These are phyloP conservation scores for Cryphonectria radicalis DNA, from an alignment of 2,329 filamentous ascomycete species.

Conservation along the genomic window DNA sequence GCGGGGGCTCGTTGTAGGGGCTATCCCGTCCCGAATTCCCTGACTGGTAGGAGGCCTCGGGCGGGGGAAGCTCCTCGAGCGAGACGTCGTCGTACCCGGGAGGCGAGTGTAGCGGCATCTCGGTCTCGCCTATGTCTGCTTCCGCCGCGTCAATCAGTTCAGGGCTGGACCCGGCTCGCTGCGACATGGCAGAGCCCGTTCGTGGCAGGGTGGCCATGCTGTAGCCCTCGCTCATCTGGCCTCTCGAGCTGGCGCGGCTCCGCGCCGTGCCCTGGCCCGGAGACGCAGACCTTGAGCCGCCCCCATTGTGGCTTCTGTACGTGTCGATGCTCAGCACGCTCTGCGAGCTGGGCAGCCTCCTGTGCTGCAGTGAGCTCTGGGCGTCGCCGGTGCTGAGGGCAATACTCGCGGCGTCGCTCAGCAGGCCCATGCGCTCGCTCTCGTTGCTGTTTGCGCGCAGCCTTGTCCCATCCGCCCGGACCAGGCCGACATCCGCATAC, in stretches of 20 bases:
- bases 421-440: conserved; percentile 71
- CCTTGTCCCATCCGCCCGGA: conserved; percentile 76
- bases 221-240: conserved; percentile 34
- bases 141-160: conserved; percentile 52
- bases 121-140: conserved; percentile 51
- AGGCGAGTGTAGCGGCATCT: conserved; percentile 50
- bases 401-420: conserved; percentile 74
- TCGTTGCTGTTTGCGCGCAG: conserved; percentile 74
- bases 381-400: conserved; percentile 34
- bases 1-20: conserved; percentile 54
- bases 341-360: conserved; percentile 54
- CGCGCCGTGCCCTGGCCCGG: conserved; percentile 34
- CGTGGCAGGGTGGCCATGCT: conserved; percentile 32
- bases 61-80: conserved; percentile 44
- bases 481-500: conserved; percentile 77
- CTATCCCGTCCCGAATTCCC: conserved; percentile 43
- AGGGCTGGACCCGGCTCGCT: conserved; percentile 54
- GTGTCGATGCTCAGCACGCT: conserved; percentile 59
- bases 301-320: conserved; percentile 34
- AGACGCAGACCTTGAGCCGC: conserved; percentile 30
- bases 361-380: conserved; percentile 38
- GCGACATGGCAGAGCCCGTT: conserved; percentile 36
- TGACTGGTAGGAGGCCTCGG: conserved; percentile 33
- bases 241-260: conserved; percentile 49
- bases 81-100: conserved; percentile 60